Evolutionary conservation across 2,329 filamentous ascomycete species (phyloP), one percentile per base, ranked within the genome.

Genomic region (Trichoderma arundinaceum): DNA sequence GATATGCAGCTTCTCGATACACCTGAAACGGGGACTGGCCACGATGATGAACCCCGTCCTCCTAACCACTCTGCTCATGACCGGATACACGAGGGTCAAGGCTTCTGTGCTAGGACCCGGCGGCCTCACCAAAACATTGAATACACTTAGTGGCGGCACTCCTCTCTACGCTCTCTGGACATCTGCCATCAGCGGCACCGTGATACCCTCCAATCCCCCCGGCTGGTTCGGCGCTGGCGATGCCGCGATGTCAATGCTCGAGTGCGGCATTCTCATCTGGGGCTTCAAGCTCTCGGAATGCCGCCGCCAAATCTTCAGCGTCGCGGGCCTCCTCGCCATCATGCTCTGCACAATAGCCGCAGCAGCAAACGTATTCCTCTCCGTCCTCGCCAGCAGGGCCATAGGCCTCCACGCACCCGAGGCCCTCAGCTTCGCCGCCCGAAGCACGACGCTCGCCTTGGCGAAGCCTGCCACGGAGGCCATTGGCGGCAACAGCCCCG

Each of bases 281-380:
- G 83, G 83, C 0, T 79, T 85, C 68, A 85, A 85, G 72, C 75
- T 85, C 3, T 83, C 80, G 69, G 82, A 84, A 68, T 83, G 81
- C 72, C 81, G 82, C 4, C 67, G 69, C 2, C 81, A 82, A 57
- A 75, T 85, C 1, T 76, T 81, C 52, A 83, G 80, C 22, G 69
- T 75, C 1, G 77, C 77, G 0, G 83, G 83, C 0, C 43, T 80
- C 4, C 72, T 78, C 2, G 78, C 80, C 0, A 68, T 81, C 4
- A 7, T 77, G 3, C 72, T 81, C 2, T 79, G 79, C 9, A 67
- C 75, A 0, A 54, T 71, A 0, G 73, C 77, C 0, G 81, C 83
- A 0, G 73, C 76, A 0, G 75, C 72, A 35, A 84, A 83, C 62
- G 76, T 83, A 15, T 78, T 79, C 10, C 67, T 79, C 9, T 79